Base-by-base conservation (phyloP, 306 rosid genomes). In the Psophocarpus tetragonolobus region DNA sequence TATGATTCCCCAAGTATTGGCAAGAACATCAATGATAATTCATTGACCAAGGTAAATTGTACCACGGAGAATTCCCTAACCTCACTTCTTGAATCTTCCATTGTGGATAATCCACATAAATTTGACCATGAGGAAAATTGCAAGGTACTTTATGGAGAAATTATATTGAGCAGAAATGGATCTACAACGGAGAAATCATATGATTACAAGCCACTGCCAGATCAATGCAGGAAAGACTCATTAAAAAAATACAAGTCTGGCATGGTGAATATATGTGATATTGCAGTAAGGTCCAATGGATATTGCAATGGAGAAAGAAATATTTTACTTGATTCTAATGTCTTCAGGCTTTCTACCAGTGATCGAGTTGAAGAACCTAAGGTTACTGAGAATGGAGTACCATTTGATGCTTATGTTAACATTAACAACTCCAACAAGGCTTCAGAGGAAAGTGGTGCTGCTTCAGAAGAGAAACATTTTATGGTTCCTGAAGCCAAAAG, bases 101-200 rank as follows among this genome's bases (percentile, higher is more conserved):
- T 61, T 63, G 65, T 45, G 77, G 48, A 79, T 29, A 69, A 67
- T 64, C 44, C 71, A 33, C 54, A 24, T 8, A 68, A 73, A 32
- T 66, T 63, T 53, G 84, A 84, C 69, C 30, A 35, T 2, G 86
- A 80, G 72, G 85, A 80, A 18, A 84, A 68, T 67, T 30, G 36
- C 86, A 74, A 65, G 62, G 72, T 72, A 63, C 42, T 78, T 32
- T 12, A 64, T 38, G 86, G 75, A 68, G 90, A 87, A 35, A 65
- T 32, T 5, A 80, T 38, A 68, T 24, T 45, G 18, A 54, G 42
- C 27, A 78, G 30, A 82, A 54, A 74, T 73, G 74, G 47, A 60
- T 71, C 75, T 39, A 81, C 74, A 83, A 79, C 26, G 69, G 86
- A 82, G 64, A 65, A 53, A 61, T 60, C 71, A 18, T 48, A 75